A percentile compares a stretch with the other conserved stretches of the same genome.
Conservation (phyloP, 257 asterid species). For the Solanum medicagineum region DNA sequence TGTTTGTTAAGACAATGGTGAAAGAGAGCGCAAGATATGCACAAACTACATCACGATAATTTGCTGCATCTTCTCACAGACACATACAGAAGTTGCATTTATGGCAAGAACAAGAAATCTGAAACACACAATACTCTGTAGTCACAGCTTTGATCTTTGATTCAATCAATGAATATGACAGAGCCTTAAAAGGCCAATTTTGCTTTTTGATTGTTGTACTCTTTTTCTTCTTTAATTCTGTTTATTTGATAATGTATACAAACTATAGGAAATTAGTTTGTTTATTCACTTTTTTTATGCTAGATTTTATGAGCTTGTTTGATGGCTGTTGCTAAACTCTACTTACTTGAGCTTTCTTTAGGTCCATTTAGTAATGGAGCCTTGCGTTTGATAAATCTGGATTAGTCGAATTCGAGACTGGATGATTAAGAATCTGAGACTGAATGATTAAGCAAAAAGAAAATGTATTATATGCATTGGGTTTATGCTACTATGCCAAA, state of each 20-base stretch:
- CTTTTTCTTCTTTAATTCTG: too few species aligned
- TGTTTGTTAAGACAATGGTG: constrained; percentile 87
- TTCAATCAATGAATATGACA: neutral
- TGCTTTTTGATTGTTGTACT: neutral
- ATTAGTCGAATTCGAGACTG: too few species aligned
- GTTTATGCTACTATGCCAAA: too few species aligned
- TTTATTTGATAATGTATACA: neutral
- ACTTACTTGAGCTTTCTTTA: too few species aligned
- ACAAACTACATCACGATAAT: neutral
- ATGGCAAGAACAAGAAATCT: neutral
- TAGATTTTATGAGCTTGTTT: too few species aligned
- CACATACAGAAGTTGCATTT: neutral
- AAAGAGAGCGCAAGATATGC: constrained; percentile 37
- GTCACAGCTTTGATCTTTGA: neutral
- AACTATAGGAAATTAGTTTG: neutral
- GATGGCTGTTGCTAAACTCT: too few species aligned
- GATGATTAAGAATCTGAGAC: too few species aligned
- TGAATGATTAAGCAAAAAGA: too few species aligned
- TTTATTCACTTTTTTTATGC: neutral
- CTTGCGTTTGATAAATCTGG: too few species aligned
- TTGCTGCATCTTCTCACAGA: neutral
- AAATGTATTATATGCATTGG: too few species aligned
- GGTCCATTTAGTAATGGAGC: too few species aligned
- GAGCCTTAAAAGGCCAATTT: neutral
- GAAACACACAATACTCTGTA: neutral